These are phyloP conservation scores for Wickerhamiella occidentalis DNA, from an alignment of 805 yeast species.

Conservation along the genomic window DNA sequence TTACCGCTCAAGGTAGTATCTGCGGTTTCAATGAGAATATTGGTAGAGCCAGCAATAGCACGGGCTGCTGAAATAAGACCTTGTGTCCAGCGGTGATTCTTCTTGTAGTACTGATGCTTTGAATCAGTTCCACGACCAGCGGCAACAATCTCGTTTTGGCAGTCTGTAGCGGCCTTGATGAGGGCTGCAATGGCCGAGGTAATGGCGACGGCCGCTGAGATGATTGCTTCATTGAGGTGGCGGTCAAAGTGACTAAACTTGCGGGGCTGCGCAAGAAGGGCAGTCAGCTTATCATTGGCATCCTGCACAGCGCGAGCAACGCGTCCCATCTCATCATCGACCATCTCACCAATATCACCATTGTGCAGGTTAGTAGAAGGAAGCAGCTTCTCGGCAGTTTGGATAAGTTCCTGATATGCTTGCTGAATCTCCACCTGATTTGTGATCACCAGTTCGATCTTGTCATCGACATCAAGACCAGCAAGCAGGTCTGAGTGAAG, in stretches of 20 bases:
- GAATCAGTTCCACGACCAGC: slow-evolving; percentile 55
- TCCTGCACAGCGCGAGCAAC: slow-evolving; percentile 59
- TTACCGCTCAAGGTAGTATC: slow-evolving; percentile 59
- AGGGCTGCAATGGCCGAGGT: slow-evolving; percentile 64
- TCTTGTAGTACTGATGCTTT: slow-evolving; percentile 66
- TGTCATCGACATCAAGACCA: slow-evolving; percentile 41
- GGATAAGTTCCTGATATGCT: slow-evolving; percentile 45
- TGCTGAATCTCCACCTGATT: slow-evolving; percentile 67
- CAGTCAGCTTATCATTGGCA: slow-evolving; percentile 50
- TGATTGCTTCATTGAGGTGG: slow-evolving; percentile 63
- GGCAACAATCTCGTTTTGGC: slow-evolving; percentile 70
- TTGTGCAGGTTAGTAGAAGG: slow-evolving; percentile 29
- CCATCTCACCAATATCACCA: slow-evolving; percentile 52
- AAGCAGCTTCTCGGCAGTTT: slow-evolving; percentile 45
- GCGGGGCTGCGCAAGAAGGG: slow-evolving; percentile 37
- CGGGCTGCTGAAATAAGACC: slow-evolving; percentile 84
- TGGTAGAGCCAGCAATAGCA: slow-evolving; percentile 74
- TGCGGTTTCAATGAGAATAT: slow-evolving; percentile 69
- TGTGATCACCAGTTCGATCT: slow-evolving; percentile 63
- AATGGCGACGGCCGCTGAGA: slow-evolving; percentile 67
- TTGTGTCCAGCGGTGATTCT: slow-evolving; percentile 86
- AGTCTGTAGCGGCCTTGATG: slow-evolving; percentile 62
- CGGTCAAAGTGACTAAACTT: slow-evolving; percentile 43
- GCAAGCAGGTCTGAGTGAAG: slow-evolving; percentile 42
- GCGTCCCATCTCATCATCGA: slow-evolving; percentile 57